Conservation (phyloP, 2,329 filamentous ascomycete genomes). For the Neofusicoccum laricinum region DNA sequence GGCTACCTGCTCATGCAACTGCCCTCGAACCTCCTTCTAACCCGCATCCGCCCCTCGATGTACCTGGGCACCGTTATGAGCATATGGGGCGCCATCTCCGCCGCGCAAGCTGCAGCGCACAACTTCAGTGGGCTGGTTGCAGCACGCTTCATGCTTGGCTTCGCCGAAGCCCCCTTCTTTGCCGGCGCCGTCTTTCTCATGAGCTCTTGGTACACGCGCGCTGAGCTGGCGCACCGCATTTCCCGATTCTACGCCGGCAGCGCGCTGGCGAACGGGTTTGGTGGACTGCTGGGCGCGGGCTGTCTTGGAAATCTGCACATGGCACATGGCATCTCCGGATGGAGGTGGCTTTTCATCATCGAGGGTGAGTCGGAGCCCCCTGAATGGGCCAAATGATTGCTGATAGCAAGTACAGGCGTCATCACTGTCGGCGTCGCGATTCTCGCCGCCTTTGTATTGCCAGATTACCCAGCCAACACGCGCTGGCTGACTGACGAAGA, state of each 20-base stretch:
- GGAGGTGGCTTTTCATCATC: constrained; percentile 19
- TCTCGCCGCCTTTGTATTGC: constrained; percentile 15
- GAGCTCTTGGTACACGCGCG: constrained; percentile 24
- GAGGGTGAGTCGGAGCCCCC: constrained; percentile 5
- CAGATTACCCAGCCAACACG: constrained; percentile 19
- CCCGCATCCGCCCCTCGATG: constrained; percentile 51
- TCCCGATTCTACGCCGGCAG: constrained; percentile 18
- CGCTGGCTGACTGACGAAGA: constrained; percentile 21
- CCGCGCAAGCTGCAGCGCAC: constrained; percentile 47
- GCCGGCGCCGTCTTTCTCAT: constrained; percentile 21
- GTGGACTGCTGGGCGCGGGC: constrained; percentile 19
- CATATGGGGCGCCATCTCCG: constrained; percentile 40
- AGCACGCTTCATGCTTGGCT: constrained; percentile 49
- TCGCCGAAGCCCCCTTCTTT: constrained; percentile 46
- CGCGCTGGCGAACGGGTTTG: constrained; percentile 19
- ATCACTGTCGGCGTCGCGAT: constrained; percentile 18
- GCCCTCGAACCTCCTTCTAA: constrained; percentile 59
- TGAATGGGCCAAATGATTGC: neutral
- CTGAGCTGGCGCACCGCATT: constrained; percentile 16
- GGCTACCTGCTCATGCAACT: constrained; percentile 61
- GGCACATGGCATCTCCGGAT: constrained; percentile 16
- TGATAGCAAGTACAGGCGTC: neutral
- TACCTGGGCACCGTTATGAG: constrained; percentile 52
- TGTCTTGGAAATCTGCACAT: constrained; percentile 20
- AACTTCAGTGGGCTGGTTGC: constrained; percentile 45